These are phyloP conservation scores for Fusarium scirpi DNA, from an alignment of 2,329 filamentous ascomycete genomes.

Conservation along the genomic window DNA sequence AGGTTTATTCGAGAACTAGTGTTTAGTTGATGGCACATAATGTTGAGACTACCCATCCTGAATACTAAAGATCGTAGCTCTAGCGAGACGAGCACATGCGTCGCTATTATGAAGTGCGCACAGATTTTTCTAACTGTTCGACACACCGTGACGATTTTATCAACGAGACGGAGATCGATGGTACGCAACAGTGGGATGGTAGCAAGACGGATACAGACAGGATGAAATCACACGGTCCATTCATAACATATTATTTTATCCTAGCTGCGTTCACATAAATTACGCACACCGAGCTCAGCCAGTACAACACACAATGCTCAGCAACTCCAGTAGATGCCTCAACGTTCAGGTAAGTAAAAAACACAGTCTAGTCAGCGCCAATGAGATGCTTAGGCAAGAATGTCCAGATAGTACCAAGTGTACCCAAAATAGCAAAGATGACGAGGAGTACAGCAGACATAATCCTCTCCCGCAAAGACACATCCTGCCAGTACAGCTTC, in stretches of 20 bases:
- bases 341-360: neutral
- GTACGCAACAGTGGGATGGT: too few species aligned
- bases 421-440: constrained; percentile 75
- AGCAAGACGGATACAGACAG: neutral
- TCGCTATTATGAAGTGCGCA: constrained; percentile 3
- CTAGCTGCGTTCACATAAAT: constrained; percentile 8
- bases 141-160: neutral
- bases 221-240: neutral
- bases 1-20: neutral
- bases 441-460: constrained; percentile 77
- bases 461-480: constrained; percentile 71
- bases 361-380: constrained; percentile 58
- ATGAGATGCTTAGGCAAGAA: constrained; percentile 84
- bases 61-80: neutral
- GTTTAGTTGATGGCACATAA: neutral
- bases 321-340: constrained; percentile 27
- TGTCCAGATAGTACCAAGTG: constrained; percentile 86
- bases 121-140: neutral
- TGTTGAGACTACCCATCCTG: neutral
- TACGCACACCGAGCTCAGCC: neutral
- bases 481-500: constrained; percentile 84
- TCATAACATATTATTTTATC: constrained; percentile 21
- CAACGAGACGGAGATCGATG: neutral
- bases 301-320: constrained; percentile 1
- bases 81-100: neutral